Evolutionary conservation across 495 filamentous ascomycete species (phyloP).

Genomic region (Platismatia glauca): DNA sequence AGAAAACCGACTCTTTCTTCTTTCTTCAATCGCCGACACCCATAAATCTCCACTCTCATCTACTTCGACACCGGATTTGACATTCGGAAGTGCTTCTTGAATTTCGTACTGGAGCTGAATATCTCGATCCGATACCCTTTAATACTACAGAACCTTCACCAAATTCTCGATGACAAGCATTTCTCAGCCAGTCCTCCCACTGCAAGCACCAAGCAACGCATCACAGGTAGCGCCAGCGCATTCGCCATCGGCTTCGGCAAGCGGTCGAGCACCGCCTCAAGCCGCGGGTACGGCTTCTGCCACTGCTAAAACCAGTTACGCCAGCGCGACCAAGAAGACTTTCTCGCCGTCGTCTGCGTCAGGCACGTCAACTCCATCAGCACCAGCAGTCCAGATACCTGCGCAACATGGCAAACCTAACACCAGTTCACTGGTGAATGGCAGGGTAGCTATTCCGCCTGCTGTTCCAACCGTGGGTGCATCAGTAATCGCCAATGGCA

Average conservation of each 20-base stretch:
- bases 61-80: conserved; percentile 35
- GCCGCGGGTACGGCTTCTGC: conserved; percentile 54
- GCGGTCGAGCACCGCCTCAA: conserved; percentile 52
- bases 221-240: conserved; percentile 40
- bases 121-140: conserved; percentile 5
- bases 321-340: conserved; percentile 69
- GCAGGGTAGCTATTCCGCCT: conserved; percentile 63
- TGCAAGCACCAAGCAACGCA: conserved; percentile 47
- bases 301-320: conserved; percentile 46
- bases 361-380: conserved; percentile 53
- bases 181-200: conserved; percentile 43
- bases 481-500: conserved; percentile 54
- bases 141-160: conserved; percentile 18
- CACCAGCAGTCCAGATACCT: conserved; percentile 50
- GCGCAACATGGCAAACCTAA: conserved; percentile 74
- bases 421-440: conserved; percentile 73
- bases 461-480: conserved; percentile 48
- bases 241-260: conserved; percentile 44
- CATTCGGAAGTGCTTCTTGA: conserved; percentile 29
- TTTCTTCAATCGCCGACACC: conserved; percentile 7
- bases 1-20: conserved; percentile 5
- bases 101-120: conserved; percentile 24
- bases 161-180: conserved; percentile 29
- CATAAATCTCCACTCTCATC: conserved; percentile 19
- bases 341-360: conserved; percentile 57